Percentiles rank a stretch among this genome's conserved stretches.
Evolutionary conservation across 371 early-diverging fungal genomes (phyloP).

Genomic region (Actinomortierella wolfii): DNA sequence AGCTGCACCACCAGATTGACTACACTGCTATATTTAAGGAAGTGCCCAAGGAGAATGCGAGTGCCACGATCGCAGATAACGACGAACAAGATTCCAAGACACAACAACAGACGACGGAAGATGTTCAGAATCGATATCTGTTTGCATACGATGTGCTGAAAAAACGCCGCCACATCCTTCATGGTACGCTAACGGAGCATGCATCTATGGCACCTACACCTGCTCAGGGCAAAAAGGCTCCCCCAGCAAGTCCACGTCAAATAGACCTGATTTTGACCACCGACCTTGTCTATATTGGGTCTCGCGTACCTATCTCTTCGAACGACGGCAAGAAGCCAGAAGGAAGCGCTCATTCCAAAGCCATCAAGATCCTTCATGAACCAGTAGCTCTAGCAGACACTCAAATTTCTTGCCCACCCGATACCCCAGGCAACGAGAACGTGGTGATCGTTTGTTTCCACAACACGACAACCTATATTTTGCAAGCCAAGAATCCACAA

Average conservation of each 20-base stretch:
- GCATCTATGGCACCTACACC: too few species aligned
- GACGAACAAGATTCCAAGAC: too few species aligned
- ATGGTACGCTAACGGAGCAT: too few species aligned
- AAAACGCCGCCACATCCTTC: too few species aligned
- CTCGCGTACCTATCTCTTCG: too few species aligned
- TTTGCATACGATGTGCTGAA: too few species aligned
- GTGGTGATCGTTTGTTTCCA: slow-evolving; percentile 42
- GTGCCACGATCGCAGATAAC: slow-evolving; percentile 23
- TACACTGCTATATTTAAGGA: slow-evolving; percentile 15
- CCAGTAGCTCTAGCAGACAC: slow-evolving; percentile 28
- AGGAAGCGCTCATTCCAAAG: too few species aligned
- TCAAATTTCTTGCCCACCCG: slow-evolving; percentile 38
- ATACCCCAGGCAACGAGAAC: slow-evolving; percentile 21
- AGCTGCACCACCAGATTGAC: slow-evolving; percentile 24
- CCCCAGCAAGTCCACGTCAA: too few species aligned
- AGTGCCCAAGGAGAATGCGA: slow-evolving; percentile 24
- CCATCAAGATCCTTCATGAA: slow-evolving; percentile 18
- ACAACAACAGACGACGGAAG: too few species aligned
- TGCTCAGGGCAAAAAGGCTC: too few species aligned
- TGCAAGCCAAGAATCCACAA: slow-evolving; percentile 20
- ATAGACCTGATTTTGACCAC: slow-evolving; percentile 18
- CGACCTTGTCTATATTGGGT: slow-evolving; percentile 27
- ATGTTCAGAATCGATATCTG: too few species aligned
- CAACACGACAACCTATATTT: slow-evolving; percentile 36
- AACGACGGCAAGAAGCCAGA: too few species aligned